phyloP scores from a whole-genome alignment of 1,139 yeast genomes.

The Candida labiduridarum region DNA sequence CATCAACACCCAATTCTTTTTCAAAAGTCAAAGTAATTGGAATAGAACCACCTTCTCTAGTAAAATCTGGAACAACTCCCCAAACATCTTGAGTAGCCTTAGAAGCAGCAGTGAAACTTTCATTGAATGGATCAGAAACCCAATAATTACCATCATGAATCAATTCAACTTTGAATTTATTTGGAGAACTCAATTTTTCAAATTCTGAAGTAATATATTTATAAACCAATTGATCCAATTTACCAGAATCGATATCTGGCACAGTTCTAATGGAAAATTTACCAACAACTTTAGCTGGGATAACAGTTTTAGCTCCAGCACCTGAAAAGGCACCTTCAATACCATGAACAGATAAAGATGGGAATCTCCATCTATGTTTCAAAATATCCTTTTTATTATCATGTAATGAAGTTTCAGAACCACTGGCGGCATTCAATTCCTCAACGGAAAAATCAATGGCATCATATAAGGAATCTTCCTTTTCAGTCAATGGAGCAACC shows the following conservation, averaged over 20 bases:
- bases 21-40: conserved; percentile 95
- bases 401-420: conserved; percentile 81
- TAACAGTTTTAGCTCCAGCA: conserved; percentile 96
- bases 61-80: conserved; percentile 93
- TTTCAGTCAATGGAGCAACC: conserved; percentile 90
- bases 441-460: conserved; percentile 80
- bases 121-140: conserved; percentile 93
- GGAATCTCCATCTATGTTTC: conserved; percentile 99
- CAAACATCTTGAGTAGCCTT: conserved; percentile 93
- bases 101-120: conserved; percentile 90
- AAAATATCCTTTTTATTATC: conserved; percentile 78
- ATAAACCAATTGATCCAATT: conserved; percentile 76
- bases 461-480: conserved; percentile 79
- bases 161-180: conserved; percentile 69
- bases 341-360: conserved; percentile 94
- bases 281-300: conserved; percentile 92
- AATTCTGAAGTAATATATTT: conserved; percentile 70
- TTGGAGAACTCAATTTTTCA: conserved; percentile 71
- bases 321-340: conserved; percentile 96
- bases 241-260: conserved; percentile 83
- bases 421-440: conserved; percentile 87
- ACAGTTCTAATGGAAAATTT: conserved; percentile 97
- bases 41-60: conserved; percentile 98
- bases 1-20: conserved; percentile 80
- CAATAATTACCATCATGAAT: conserved; percentile 96